A percentile compares a stretch with the other conserved stretches of the same genome.
phyloP scores from a whole-genome alignment of 1,284 basidiomycete genomes.

The Apiotrichum laibachii region DNA sequence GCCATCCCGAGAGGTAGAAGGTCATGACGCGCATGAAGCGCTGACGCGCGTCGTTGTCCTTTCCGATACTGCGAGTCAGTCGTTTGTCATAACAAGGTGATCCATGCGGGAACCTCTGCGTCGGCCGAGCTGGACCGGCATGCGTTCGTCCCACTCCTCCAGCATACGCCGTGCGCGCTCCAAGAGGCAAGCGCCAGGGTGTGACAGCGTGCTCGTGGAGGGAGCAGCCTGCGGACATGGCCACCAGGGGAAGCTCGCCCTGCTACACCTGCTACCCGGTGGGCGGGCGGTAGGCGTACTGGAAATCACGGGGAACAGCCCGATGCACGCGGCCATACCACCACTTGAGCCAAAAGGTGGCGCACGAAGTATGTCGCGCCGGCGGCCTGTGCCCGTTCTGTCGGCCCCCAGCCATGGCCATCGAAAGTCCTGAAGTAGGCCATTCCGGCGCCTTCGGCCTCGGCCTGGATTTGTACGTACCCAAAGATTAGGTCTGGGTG shows the following conservation, averaged over 20 bases:
- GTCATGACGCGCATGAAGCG: constrained; percentile 87
- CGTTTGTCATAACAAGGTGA: background rate
- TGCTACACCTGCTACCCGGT: no score
- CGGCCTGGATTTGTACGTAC: constrained; percentile 42
- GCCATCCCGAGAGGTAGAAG: constrained; percentile 99
- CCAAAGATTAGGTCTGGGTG: constrained; percentile 90
- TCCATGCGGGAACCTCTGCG: background rate
- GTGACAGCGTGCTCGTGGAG: no score
- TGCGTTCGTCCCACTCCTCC: no score
- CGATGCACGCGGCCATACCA: no score
- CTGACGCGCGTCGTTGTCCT: constrained; percentile 71
- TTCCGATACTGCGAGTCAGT: constrained; percentile 30
- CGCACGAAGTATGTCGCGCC: background rate
- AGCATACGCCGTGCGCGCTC: no score
- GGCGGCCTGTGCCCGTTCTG: background rate
- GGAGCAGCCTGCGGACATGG: no score
- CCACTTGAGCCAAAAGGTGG: no score
- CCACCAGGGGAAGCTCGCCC: no score
- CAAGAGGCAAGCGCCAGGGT: no score
- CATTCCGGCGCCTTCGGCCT: background rate
- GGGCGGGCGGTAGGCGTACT: no score
- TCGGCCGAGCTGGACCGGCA: no score
- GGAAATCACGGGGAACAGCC: no score
- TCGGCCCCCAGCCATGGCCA: background rate
- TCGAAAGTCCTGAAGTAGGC: background rate